These are phyloP conservation scores for Saururus chinensis DNA, from an alignment of 164 flowering plant species.

Conservation along the genomic window DNA sequence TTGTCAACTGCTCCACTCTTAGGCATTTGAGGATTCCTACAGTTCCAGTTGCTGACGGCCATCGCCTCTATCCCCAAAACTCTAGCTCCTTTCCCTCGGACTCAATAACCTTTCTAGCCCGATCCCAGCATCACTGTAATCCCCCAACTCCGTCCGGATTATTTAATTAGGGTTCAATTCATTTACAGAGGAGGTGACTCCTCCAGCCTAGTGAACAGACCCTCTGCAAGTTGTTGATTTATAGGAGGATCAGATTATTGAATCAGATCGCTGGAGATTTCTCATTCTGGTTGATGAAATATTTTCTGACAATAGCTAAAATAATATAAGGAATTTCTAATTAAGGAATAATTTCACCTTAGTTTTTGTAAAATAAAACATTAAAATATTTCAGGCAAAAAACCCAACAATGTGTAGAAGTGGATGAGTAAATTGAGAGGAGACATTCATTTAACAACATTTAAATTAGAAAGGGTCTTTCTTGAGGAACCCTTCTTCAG, in stretches of 20 bases:
- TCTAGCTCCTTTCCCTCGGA: conserved; percentile 54
- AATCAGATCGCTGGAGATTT: conserved; percentile 46
- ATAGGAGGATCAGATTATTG: too few relatives aligned
- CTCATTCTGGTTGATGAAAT: conserved; percentile 48
- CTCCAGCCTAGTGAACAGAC: conserved; percentile 23
- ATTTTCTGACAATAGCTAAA: too few relatives aligned
- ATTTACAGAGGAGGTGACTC: conserved; percentile 42
- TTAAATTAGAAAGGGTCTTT: too few relatives aligned
- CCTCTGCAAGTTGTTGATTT: conserved; percentile 48
- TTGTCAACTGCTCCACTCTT: conserved; percentile 64
- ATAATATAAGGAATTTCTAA: too few relatives aligned
- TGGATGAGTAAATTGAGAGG: too few relatives aligned
- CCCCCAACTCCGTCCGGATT: conserved; percentile 35
- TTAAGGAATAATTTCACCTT: too few relatives aligned
- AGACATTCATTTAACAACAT: too few relatives aligned
- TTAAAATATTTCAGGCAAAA: too few relatives aligned
- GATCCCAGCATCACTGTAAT: conserved; percentile 40
- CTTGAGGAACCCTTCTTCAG: too few relatives aligned
- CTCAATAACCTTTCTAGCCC: conserved; percentile 50
- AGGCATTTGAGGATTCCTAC: conserved; percentile 52
- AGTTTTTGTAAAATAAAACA: too few relatives aligned
- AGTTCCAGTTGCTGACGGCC: conserved; percentile 50
- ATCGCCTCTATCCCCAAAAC: conserved; percentile 38
- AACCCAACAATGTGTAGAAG: too few relatives aligned
- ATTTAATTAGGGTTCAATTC: conserved; percentile 56